phyloP scores from a whole-genome alignment of 352 stramenopile genomes.

The Pythium aristosporum region DNA sequence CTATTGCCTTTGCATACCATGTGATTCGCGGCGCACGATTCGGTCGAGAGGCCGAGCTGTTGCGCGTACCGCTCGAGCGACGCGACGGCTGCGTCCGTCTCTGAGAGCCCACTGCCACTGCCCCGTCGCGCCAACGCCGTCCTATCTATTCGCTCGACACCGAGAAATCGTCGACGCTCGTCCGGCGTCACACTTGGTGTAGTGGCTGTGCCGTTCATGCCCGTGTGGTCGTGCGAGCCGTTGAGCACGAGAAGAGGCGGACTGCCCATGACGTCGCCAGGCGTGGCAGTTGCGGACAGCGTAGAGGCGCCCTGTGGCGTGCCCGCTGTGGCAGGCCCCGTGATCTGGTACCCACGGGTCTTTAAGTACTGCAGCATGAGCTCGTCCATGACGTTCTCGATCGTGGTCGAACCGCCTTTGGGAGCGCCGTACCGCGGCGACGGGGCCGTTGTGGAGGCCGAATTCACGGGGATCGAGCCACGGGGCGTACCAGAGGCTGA shows the following conservation, averaged over 20 bases:
- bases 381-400: conserved; percentile 53
- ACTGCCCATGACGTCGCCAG: conserved; percentile 25
- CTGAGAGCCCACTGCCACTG: not conserved
- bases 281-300: too few species aligned
- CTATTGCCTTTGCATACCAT: conserved; percentile 38
- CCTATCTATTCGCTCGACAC: conserved; percentile 20
- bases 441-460: not conserved
- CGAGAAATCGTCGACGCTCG: conserved; percentile 34
- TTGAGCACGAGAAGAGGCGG: conserved; percentile 6
- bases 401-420: not conserved
- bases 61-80: conserved; percentile 62
- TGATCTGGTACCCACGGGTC: conserved; percentile 51
- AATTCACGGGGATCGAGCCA: not conserved
- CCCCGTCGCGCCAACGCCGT: not conserved
- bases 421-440: conserved; percentile 1
- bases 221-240: not conserved
- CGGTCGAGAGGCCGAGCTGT: conserved; percentile 63
- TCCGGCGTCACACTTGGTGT: conserved; percentile 21
- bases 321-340: conserved; percentile 7
- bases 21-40: conserved; percentile 75
- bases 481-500: not conserved
- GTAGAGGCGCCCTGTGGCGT: not conserved
- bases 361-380: conserved; percentile 72
- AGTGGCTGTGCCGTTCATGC: conserved; percentile 1
- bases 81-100: not conserved